These are phyloP conservation scores for Osmanthus fragrans DNA, from an alignment of 257 asterid genomes.

Conservation along the genomic window DNA sequence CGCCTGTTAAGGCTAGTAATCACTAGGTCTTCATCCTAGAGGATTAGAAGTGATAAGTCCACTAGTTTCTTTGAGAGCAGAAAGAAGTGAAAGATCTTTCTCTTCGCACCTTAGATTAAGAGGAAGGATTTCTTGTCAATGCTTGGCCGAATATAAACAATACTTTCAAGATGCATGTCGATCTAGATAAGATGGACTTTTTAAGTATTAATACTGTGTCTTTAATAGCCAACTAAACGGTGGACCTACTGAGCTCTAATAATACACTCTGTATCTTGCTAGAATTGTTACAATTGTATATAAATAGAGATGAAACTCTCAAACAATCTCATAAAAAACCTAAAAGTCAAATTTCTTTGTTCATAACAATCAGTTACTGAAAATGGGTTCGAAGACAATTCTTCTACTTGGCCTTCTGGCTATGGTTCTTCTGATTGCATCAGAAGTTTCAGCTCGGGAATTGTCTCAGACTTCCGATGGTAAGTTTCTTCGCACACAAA, in stretches of 20 bases:
- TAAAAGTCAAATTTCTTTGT: not conserved
- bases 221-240: too few species aligned
- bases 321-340: constrained; percentile 20
- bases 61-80: too few species aligned
- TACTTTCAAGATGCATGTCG: too few species aligned
- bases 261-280: not conserved
- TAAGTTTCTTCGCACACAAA: not conserved
- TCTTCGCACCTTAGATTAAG: too few species aligned
- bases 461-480: constrained; percentile 12
- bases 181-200: too few species aligned
- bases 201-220: too few species aligned
- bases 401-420: constrained; percentile 21
- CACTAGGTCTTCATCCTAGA: too few species aligned
- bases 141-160: too few species aligned
- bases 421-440: constrained; percentile 13
- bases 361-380: not conserved
- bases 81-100: too few species aligned
- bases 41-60: too few species aligned
- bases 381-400: constrained; percentile 27
- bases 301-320: constrained; percentile 13
- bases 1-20: too few species aligned
- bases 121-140: too few species aligned
- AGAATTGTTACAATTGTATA: constrained; percentile 13
- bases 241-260: constrained; percentile 6
- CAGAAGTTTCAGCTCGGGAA: constrained; percentile 18